Evolutionary conservation across 139 green algal species (phyloP), one percentile per base, ranked within the genome.

Genomic region (Chlorella sp.): DNA sequence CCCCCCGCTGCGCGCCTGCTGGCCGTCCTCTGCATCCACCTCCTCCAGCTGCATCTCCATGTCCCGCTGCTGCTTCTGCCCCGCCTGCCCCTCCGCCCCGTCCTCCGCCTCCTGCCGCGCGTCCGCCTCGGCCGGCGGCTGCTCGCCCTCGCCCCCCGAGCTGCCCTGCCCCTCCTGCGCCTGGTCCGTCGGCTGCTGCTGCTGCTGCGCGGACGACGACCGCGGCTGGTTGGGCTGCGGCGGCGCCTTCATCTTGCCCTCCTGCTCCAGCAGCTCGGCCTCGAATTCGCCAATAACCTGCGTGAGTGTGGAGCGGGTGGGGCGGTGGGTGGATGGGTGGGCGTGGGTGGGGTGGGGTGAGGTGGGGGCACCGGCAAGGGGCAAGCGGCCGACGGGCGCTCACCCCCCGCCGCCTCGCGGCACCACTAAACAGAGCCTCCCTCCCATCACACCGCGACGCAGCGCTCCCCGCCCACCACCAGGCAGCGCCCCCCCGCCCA

Each of bases 251-350:
- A 79, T 42, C 67, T 86, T 60, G 51, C 60, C 55, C 77, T 90
- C 71, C 36, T 80, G 35, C 29, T 83, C 73, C 36, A 73, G 42
- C n/a, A 92, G 51, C 77, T 93, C 79, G 15, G 79, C 85, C 84
- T 95, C 91, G 82, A 95, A 95, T 0, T 95, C 86, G n/a, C n/a
- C n/a, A n/a, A n/a, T n/a, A n/a, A n/a, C n/a, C 84, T 91, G 83
- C 31, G 55, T 21, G 6, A 15, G 56, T 31, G 19, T n/a, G 51
- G 8, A 23, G 6, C 11, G 25, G 29, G 3, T 11, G 1, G 29
- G 3, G 33, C 19, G n/a, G 4, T 40, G n/a, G 35, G 43, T n/a
- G n/a, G n/a, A 31, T 31, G 19, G 6, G 51, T 31, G 51, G 6
- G 27, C 23, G 29, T 21, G 29, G 1, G 29, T 25, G 33, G n/a